These are phyloP conservation scores for Termitomyces sp. DNA, from an alignment of 768 basidiomycete genomes.

Conservation along the genomic window DNA sequence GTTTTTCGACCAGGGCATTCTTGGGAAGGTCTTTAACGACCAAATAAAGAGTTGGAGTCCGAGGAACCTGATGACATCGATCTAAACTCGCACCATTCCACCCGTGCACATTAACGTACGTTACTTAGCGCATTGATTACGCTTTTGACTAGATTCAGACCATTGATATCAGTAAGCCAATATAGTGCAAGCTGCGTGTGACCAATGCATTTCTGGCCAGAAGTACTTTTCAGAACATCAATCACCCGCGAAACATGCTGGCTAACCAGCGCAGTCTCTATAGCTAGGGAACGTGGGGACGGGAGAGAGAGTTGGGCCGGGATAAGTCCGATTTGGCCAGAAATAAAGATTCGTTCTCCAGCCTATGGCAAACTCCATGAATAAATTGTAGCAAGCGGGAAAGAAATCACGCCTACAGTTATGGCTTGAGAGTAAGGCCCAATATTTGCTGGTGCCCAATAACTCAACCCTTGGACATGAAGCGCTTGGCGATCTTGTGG, in stretches of 20 bases:
- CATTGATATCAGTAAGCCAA: slow-evolving; percentile 50
- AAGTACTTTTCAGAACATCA: slow-evolving; percentile 47
- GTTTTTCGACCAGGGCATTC: slow-evolving; percentile 69
- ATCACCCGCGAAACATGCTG: slow-evolving; percentile 78
- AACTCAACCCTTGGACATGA: slow-evolving; percentile 94
- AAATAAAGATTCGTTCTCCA: slow-evolving; percentile 75
- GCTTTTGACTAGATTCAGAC: slow-evolving; percentile 34
- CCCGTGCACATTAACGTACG: slow-evolving; percentile 11
- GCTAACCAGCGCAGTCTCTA: slow-evolving; percentile 67
- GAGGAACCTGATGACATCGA: slow-evolving; percentile 7
- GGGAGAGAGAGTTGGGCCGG: slow-evolving; percentile 71
- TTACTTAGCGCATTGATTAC: slow-evolving; percentile 24
- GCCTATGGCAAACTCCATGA: slow-evolving; percentile 36
- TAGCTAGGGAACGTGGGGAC: slow-evolving; percentile 43
- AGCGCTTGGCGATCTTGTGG: slow-evolving; percentile 58
- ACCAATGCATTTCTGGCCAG: slow-evolving; percentile 56
- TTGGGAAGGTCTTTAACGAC: slow-evolving; percentile 65
- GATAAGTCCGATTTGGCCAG: slow-evolving; percentile 91
- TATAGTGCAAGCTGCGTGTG: slow-evolving; percentile 61
- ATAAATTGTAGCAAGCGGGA: not conserved
- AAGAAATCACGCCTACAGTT: slow-evolving; percentile 44
- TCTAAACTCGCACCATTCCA: not conserved
- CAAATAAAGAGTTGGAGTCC: slow-evolving; percentile 47
- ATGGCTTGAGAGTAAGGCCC: slow-evolving; percentile 97
- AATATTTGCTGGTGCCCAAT: slow-evolving; percentile 99